Base-by-base conservation (phyloP, 495 filamentous ascomycete species). In the Articulospora tetracladia region DNA sequence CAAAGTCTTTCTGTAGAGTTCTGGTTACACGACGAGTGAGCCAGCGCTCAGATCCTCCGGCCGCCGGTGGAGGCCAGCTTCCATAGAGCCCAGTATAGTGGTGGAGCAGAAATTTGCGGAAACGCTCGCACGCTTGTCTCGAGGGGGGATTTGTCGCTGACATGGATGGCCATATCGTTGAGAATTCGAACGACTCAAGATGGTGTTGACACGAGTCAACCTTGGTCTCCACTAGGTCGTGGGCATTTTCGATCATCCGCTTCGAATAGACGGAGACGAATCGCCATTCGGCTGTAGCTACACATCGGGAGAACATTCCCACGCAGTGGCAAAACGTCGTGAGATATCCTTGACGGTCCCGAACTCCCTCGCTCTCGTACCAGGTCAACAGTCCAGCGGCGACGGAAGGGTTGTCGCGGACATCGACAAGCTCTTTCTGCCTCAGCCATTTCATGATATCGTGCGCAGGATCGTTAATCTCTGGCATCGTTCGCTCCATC, bases 241-340 rank as follows among this genome's bases (percentile, higher is more conserved):
- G 39, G 3, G 39, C 39, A 44, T 44, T 44, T 44, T 44, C 39
- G 0, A 90, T 76, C 19, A 89, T 78, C 4, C 85, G 82, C 27
- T 81, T 81, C 1, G 87, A 87, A 51, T 86, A 81, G 1, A 79
- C 78, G 1, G 84, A 83, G 50, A 90, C 69, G 56, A 75, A 71
- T 39, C 74, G 74, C 72, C 80, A 89, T 63, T 89, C 86, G 1
- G 76, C 74, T 34, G 76, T 75, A 0, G 72, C 67, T 62, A 86
- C 79, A 22, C 87, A 66, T 4, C 74, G 76, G 15, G 70, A 70
- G 24, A 79, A 72, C 84, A 88, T 83, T 13, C 87, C 87, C 15
- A 80, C 83, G 61, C 81, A 83, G 58, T 91, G 87, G 12, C 83
- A 76, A 66, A 87, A 91, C 19, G 83, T 77, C 68, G 90, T 87